These are phyloP conservation scores for Hyaloscypha variabilis DNA, from an alignment of 495 filamentous ascomycete species.

Conservation along the genomic window DNA sequence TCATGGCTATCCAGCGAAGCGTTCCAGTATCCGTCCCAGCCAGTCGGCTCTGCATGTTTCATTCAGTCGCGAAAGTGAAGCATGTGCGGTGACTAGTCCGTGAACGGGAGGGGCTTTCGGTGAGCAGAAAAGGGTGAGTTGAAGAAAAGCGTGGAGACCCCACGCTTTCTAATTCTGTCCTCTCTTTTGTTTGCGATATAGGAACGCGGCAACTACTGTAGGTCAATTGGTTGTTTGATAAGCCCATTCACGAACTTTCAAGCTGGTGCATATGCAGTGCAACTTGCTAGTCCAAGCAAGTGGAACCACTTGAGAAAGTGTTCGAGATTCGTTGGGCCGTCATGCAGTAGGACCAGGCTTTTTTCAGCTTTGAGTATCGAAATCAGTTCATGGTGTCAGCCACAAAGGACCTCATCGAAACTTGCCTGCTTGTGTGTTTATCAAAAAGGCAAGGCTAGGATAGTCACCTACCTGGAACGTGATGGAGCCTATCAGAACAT, in stretches of 20 bases:
- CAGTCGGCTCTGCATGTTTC: not conserved
- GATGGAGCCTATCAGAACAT: not conserved
- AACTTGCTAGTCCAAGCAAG: not conserved
- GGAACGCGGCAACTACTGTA: no score
- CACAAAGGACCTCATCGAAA: not conserved
- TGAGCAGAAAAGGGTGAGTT: not conserved
- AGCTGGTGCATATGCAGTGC: not conserved
- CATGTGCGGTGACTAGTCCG: not conserved
- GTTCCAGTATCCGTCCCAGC: not conserved
- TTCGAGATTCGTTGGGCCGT: not conserved
- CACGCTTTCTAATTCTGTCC: not conserved
- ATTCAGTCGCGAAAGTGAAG: not conserved
- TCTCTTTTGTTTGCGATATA: not conserved
- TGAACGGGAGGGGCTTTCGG: no score
- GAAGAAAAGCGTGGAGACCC: not conserved
- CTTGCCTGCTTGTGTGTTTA: not conserved
- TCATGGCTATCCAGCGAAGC: not conserved
- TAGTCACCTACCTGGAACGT: not conserved
- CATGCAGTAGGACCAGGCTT: not conserved
- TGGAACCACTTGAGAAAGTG: not conserved
- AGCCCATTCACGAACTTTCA: not conserved
- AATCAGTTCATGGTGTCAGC: not conserved
- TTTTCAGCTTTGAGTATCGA: not conserved
- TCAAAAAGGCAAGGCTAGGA: not conserved
- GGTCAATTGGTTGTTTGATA: not conserved